These are phyloP conservation scores for Paecilomyces variotii DNA, from an alignment of 2,329 filamentous ascomycete genomes.

Conservation along the genomic window DNA sequence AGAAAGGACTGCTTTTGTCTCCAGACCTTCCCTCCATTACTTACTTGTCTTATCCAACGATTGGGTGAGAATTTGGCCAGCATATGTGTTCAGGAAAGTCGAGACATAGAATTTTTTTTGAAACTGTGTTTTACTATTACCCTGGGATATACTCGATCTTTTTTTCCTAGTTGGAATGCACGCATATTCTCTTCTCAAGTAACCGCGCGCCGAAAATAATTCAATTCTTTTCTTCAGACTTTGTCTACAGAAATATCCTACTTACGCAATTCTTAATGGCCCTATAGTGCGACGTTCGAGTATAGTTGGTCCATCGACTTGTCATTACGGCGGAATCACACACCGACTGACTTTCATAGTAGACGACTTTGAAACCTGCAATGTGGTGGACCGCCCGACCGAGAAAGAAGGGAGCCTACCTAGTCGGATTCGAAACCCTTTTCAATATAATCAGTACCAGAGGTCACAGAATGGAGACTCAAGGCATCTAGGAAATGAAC, in stretches of 20 bases:
- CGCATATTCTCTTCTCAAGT: background rate
- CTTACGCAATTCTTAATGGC: background rate
- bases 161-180: background rate
- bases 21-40: background rate
- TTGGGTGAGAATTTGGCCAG: background rate
- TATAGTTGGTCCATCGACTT: background rate
- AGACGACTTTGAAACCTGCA: background rate
- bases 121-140: constrained; percentile 1
- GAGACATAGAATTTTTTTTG: background rate
- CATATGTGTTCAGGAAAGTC: background rate
- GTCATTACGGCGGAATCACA: background rate
- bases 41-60: background rate
- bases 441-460: background rate
- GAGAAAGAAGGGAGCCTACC: background rate
- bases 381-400: background rate
- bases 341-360: background rate
- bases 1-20: background rate
- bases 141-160: background rate
- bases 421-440: constrained; percentile 9
- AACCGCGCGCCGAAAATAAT: background rate
- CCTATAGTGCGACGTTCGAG: background rate
- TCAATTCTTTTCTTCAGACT: background rate
- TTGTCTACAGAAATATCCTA: background rate
- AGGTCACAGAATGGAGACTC: background rate
- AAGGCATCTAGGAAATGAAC: background rate